Conservation (phyloP, 495 filamentous ascomycete genomes). For the Hyaloscypha bicolor region DNA sequence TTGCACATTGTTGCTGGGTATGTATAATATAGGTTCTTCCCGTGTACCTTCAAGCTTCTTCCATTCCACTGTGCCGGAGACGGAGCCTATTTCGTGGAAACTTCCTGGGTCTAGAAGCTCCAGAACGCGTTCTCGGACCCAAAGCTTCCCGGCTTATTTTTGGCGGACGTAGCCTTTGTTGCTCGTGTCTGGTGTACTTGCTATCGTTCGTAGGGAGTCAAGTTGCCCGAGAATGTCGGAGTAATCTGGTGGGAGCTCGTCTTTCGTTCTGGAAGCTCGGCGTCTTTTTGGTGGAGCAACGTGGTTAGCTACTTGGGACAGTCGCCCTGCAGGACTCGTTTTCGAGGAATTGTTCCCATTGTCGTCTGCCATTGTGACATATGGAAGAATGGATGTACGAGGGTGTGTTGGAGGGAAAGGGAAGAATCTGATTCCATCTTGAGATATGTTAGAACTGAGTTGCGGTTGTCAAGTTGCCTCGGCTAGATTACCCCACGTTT, state of each 20-base stretch:
- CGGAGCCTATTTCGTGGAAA: conserved; percentile 60
- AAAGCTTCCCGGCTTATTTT: conserved; percentile 66
- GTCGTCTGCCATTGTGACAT: conserved; percentile 14
- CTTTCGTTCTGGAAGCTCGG: conserved; percentile 30
- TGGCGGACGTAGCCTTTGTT: conserved; percentile 60
- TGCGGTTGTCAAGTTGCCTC: conserved; percentile 25
- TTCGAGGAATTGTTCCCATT: conserved; percentile 31
- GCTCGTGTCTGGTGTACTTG: conserved; percentile 52
- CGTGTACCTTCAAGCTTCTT: conserved; percentile 41
- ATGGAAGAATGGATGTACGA: background rate
- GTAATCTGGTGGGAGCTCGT: conserved; percentile 57
- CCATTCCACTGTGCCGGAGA: conserved; percentile 62
- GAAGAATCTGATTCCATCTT: background rate
- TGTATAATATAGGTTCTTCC: conserved; percentile 52
- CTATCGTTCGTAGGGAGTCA: conserved; percentile 48
- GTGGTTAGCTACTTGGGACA: conserved; percentile 33
- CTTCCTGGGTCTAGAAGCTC: conserved; percentile 53
- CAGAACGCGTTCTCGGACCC: conserved; percentile 63
- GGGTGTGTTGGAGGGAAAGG: background rate
- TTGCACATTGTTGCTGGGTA: conserved; percentile 60
- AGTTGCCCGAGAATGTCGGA: conserved; percentile 61
- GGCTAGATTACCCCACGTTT: conserved; percentile 23
- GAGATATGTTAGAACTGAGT: conserved; percentile 2
- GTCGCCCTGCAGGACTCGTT: conserved; percentile 19
- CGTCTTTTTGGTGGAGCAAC: conserved; percentile 31